These are phyloP conservation scores for Rosa lucieae DNA, from an alignment of 306 rosid genomes.

Conservation along the genomic window DNA sequence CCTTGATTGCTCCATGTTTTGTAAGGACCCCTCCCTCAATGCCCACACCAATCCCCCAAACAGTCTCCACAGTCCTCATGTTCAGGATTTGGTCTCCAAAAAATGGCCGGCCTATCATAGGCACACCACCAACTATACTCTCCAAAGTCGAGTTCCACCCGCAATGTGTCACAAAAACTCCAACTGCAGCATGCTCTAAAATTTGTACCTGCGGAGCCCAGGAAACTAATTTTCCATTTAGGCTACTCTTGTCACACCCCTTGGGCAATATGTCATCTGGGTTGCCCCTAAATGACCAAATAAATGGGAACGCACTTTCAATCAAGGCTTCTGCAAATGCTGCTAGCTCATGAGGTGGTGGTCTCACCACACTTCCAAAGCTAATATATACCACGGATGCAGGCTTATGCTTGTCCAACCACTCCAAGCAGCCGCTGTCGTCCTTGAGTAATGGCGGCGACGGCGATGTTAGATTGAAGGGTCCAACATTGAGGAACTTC, in stretches of 20 bases:
- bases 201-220: slow-evolving; percentile 65
- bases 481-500: slow-evolving; percentile 54
- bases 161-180: slow-evolving; percentile 53
- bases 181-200: slow-evolving; percentile 41
- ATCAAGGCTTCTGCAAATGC: slow-evolving; percentile 54
- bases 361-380: slow-evolving; percentile 53
- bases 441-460: slow-evolving; percentile 29
- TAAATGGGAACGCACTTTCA: slow-evolving; percentile 40
- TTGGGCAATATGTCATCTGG: slow-evolving; percentile 40
- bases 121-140: slow-evolving; percentile 58
- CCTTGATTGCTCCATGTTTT: slow-evolving; percentile 21
- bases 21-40: slow-evolving; percentile 43
- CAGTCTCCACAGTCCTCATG: slow-evolving; percentile 31
- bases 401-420: slow-evolving; percentile 46
- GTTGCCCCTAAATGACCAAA: slow-evolving; percentile 60
- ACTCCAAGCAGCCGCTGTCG: slow-evolving; percentile 41
- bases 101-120: slow-evolving; percentile 62
- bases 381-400: slow-evolving; percentile 56
- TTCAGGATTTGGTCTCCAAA: slow-evolving; percentile 61
- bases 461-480: slow-evolving; percentile 42
- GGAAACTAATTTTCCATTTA: slow-evolving; percentile 46
- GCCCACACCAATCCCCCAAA: slow-evolving; percentile 51
- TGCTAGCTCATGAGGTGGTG: slow-evolving; percentile 53
- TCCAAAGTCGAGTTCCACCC: slow-evolving; percentile 78
- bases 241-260: slow-evolving; percentile 28